Evolutionary conservation across 352 stramenopile species (phyloP), one percentile per base, ranked within the genome.

Genomic region (Blastocystis sp.): DNA sequence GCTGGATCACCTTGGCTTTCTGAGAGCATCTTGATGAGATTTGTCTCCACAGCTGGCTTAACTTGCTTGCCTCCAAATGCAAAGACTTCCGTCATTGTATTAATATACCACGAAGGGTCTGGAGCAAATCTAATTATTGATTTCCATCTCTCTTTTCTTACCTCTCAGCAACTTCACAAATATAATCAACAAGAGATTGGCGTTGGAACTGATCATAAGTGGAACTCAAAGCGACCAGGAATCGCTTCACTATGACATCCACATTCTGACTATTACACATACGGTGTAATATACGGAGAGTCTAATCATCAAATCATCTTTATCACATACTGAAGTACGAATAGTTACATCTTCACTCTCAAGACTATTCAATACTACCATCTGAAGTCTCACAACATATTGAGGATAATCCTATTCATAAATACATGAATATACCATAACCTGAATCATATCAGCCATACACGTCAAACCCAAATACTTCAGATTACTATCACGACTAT

Each of bases 311-410:
- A 95, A 90, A 96, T 96, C 15, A 96, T 90, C 89, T 97, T 87
- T 87, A 91, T 78, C 0, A 91, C 58, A 17, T 51, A 88, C 77
- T 24, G 90, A 91, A 93, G 99, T 99, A 64, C 96, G 94, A 27
- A 99, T 93, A 42, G 97, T 99, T 92, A 99, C 97, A 91, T 99
- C 97, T 0, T 95, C 94, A 92, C 99, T 97, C 93, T 99, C 96
- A 5, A 99, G 92, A 90, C 97, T 99, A 91, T 99, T 97, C 90
- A 99, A 98, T 24, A 99, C 97, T 24, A 96, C 95, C 94, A 99
- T 97, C 62, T 88, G 77, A 30, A 88, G 48, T 27, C 62, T 33
- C 9, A 88, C 44, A 30, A 88, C 77, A 37, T 77, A 60, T 37
- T 73, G 51, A 24, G 77, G 48, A 53, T 73, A 73, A 17, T 48